These are phyloP conservation scores for Ministeria vibrans DNA, from an alignment of 78 protist genomes.

Conservation along the genomic window DNA sequence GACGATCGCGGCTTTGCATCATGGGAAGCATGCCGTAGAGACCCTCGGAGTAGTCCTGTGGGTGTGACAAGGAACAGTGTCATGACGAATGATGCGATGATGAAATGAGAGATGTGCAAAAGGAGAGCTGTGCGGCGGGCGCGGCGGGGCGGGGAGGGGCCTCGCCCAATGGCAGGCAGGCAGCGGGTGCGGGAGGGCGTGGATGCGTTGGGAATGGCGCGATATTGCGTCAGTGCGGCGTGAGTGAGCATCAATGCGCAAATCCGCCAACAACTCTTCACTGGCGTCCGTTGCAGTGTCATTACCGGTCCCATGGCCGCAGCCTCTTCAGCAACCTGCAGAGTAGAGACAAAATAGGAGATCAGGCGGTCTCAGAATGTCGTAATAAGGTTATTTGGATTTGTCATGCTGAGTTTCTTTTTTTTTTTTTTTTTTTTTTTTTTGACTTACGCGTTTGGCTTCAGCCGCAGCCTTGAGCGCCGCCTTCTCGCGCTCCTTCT, in stretches of 20 bases:
- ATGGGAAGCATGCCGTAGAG: not conserved
- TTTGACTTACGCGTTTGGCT: not conserved
- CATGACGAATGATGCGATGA: not conserved
- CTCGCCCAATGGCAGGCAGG: too few species aligned
- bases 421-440: too few species aligned
- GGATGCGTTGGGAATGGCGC: too few species aligned
- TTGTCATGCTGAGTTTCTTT: not conserved
- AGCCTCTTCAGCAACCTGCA: not conserved
- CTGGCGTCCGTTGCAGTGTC: not conserved
- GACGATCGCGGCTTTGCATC: not conserved
- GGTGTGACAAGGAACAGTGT: not conserved
- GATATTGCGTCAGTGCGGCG: not conserved
- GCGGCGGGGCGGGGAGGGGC: too few species aligned
- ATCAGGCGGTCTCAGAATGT: not conserved
- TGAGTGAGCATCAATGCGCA: not conserved
- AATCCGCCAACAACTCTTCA: too few species aligned
- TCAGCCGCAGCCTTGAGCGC: slow-evolving; percentile 7
- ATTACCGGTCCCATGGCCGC: not conserved
- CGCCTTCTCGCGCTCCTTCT: slow-evolving; percentile 13
- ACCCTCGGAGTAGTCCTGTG: not conserved
- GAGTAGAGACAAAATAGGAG: not conserved
- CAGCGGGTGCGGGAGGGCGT: too few species aligned
- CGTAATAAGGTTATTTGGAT: not conserved
- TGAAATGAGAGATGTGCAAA: not conserved
- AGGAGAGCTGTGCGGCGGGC: not conserved